These are phyloP conservation scores for Pichia sp. DNA, from an alignment of 1,139 yeast genomes.

Conservation along the genomic window DNA sequence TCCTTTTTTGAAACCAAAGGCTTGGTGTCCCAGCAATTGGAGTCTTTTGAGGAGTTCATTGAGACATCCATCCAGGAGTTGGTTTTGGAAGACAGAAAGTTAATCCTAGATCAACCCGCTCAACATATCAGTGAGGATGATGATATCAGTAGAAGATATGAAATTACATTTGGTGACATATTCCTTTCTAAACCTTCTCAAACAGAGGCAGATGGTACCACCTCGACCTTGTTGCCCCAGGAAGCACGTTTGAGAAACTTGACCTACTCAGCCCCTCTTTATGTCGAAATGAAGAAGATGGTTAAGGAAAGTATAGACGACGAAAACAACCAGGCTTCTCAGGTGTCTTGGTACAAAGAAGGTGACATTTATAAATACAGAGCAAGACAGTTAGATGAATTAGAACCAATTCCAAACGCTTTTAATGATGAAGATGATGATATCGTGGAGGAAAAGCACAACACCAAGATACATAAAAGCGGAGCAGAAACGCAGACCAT, in stretches of 20 bases:
- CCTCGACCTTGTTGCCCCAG: slow-evolving; percentile 97
- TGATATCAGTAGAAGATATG: slow-evolving; percentile 85
- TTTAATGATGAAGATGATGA: slow-evolving; percentile 38
- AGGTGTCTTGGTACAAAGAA: slow-evolving; percentile 31
- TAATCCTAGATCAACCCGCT: slow-evolving; percentile 95
- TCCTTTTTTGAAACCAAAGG: slow-evolving; percentile 96
- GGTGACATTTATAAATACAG: slow-evolving; percentile 37
- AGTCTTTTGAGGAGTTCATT: slow-evolving; percentile 96
- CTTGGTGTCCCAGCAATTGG: slow-evolving; percentile 94
- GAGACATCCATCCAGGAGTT: slow-evolving; percentile 95
- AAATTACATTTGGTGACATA: slow-evolving; percentile 93
- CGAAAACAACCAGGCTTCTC: slow-evolving; percentile 38
- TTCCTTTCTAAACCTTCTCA: slow-evolving; percentile 95
- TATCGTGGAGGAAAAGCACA: slow-evolving; percentile 47
- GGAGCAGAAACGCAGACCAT: slow-evolving; percentile 44
- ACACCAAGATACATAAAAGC: slow-evolving; percentile 29
- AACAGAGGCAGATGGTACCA: slow-evolving; percentile 99
- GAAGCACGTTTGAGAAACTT: slow-evolving; percentile 95
- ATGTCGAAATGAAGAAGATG: slow-evolving; percentile 92
- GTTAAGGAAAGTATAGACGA: slow-evolving; percentile 81
- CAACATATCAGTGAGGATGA: slow-evolving; percentile 92
- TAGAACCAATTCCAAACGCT: slow-evolving; percentile 31
- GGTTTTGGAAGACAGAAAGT: slow-evolving; percentile 91
- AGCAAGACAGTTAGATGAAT: slow-evolving; percentile 27
- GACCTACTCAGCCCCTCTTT: slow-evolving; percentile 93